Evolutionary conservation across 2,329 filamentous ascomycete genomes (phyloP).

Genomic region (Claviceps pusilla): DNA sequence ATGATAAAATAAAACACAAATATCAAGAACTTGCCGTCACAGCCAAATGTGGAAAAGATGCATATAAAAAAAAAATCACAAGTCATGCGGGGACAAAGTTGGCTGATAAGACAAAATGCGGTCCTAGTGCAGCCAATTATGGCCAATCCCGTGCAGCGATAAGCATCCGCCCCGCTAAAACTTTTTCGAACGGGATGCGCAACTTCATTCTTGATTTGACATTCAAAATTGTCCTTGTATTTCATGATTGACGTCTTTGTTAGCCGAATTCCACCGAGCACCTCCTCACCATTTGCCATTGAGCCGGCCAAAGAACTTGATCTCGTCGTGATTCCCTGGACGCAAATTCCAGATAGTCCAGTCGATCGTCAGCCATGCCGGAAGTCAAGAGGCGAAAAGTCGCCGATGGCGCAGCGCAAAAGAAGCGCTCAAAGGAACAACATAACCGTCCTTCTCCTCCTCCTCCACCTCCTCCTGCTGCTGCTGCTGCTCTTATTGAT

Average conservation of each 20-base stretch:
- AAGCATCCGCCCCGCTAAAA: constrained; percentile 19
- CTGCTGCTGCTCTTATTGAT: neutral
- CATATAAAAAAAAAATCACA: constrained; percentile 20
- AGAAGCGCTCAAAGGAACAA: constrained; percentile 6
- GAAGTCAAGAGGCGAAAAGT: constrained; percentile 27
- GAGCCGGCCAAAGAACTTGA: neutral
- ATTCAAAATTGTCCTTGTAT: neutral
- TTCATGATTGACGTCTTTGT: neutral
- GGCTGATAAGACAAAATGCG: constrained; percentile 15
- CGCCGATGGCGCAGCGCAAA: constrained; percentile 14
- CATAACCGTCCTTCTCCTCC: neutral
- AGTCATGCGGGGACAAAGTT: constrained; percentile 12
- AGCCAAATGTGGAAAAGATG: neutral
- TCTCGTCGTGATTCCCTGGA: too few species aligned
- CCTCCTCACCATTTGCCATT: neutral
- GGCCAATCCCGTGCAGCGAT: neutral
- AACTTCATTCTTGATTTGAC: neutral
- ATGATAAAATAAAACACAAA: too few species aligned
- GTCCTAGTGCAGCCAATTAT: neutral
- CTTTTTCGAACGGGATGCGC: constrained; percentile 9
- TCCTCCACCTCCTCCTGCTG: neutral
- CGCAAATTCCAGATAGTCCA: too few species aligned
- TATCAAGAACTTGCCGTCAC: too few species aligned
- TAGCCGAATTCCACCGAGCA: too few species aligned
- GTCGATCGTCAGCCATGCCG: constrained; percentile 14